These are phyloP conservation scores for Eucalyptus brandiana DNA, from an alignment of 345 rosid species.

Conservation along the genomic window DNA sequence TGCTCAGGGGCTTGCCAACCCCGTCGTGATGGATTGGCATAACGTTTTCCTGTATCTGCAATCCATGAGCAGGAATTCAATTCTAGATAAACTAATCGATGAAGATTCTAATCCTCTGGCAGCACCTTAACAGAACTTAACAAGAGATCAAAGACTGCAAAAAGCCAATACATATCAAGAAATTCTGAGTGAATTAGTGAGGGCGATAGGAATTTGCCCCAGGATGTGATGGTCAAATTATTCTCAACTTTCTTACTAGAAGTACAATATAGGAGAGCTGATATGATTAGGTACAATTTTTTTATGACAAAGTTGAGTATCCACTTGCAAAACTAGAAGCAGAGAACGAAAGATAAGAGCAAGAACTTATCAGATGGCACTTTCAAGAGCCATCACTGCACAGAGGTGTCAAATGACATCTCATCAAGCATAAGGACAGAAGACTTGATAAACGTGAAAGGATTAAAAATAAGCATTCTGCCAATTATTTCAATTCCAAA, in stretches of 20 bases:
- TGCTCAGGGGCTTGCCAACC: slow-evolving; percentile 84
- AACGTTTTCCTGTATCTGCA: slow-evolving; percentile 60
- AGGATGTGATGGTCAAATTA: not conserved
- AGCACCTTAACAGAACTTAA: not conserved
- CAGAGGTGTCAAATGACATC: not conserved
- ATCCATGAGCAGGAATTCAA: not conserved
- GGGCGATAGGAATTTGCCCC: not conserved
- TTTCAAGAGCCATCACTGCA: not conserved
- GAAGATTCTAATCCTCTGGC: not conserved
- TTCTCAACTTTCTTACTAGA: not conserved
- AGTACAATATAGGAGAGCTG: not conserved
- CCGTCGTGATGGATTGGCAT: slow-evolving; percentile 61
- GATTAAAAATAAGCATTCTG: not conserved
- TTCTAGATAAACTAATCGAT: not conserved
- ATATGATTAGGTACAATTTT: not conserved
- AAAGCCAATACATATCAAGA: not conserved
- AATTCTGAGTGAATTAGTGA: not conserved
- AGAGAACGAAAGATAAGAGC: not conserved
- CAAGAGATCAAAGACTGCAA: not conserved
- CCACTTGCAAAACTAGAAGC: not conserved
- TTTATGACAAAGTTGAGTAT: not conserved
- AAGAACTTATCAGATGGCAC: not conserved
- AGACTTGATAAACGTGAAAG: not conserved
- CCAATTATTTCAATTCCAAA: not conserved
- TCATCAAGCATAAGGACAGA: not conserved